A percentile compares a stretch with the other conserved stretches of the same genome.
These are phyloP conservation scores for Blastocystis hominis DNA, from an alignment of 352 stramenopile species.

Conservation along the genomic window DNA sequence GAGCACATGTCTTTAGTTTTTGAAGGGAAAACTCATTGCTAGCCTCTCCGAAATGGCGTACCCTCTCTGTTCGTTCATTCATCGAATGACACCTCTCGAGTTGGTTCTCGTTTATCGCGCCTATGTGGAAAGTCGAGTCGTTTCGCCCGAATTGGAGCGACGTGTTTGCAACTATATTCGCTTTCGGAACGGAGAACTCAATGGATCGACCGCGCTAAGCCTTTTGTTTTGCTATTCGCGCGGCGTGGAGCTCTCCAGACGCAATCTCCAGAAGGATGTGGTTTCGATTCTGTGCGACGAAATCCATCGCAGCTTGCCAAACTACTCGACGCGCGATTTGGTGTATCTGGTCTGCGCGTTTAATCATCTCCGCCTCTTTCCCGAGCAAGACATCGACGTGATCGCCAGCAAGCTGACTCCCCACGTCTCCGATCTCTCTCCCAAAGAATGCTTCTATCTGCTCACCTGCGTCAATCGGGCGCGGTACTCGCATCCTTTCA, in stretches of 20 bases:
- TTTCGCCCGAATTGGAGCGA: not conserved
- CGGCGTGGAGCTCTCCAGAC: not conserved
- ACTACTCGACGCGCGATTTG: not conserved
- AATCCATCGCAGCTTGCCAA: not conserved
- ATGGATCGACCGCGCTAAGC: not conserved
- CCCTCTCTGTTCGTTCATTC: not conserved
- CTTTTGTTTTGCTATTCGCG: not conserved
- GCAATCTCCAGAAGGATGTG: not conserved
- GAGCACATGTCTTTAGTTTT: not conserved
- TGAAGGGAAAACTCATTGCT: not conserved
- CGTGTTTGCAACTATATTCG: not conserved
- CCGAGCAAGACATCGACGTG: not conserved
- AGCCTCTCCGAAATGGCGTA: not conserved
- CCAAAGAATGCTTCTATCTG: not conserved
- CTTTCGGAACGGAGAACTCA: not conserved
- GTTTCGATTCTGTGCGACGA: not conserved
- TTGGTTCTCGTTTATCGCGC: not conserved
- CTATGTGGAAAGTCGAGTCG: not conserved
- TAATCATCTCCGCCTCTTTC: not conserved
- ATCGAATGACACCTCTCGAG: not conserved
- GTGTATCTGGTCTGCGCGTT: slow-evolving; percentile 15
- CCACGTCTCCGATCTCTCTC: not conserved
- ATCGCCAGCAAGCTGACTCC: not conserved
- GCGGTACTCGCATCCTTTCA: not conserved
- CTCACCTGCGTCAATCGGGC: not conserved